These are phyloP conservation scores for Aspergillus cejpii DNA, from an alignment of 2,329 filamentous ascomycete species.

Conservation along the genomic window DNA sequence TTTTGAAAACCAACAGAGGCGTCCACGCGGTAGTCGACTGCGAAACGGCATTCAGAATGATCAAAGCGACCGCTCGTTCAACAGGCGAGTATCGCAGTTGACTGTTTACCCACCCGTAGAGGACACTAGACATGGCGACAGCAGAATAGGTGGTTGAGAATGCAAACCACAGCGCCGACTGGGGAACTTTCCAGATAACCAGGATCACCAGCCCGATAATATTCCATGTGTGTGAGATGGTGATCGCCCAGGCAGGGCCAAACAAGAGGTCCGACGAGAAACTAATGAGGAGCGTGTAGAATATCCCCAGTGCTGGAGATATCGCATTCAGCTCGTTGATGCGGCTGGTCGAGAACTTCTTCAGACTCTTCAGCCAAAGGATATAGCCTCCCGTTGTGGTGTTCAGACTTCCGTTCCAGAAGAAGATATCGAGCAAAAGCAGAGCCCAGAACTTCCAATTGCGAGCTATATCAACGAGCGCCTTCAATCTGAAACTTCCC, in stretches of 20 bases:
- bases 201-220: constrained; percentile 50
- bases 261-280: constrained; percentile 51
- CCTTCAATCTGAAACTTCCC: constrained; percentile 23
- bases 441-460: constrained; percentile 49
- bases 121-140: constrained; percentile 49
- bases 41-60: constrained; percentile 49
- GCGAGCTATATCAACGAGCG: constrained; percentile 30
- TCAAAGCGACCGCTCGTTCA: constrained; percentile 46
- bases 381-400: constrained; percentile 47
- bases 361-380: constrained; percentile 53
- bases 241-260: constrained; percentile 52
- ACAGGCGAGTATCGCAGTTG: constrained; percentile 37
- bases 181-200: constrained; percentile 51
- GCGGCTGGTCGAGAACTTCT: constrained; percentile 42
- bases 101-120: constrained; percentile 53
- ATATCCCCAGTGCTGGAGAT: constrained; percentile 51
- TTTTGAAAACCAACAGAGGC: constrained; percentile 47
- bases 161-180: constrained; percentile 50
- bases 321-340: constrained; percentile 50
- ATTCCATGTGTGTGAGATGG: constrained; percentile 47
- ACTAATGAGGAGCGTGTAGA: constrained; percentile 50
- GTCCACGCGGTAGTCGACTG: constrained; percentile 54
- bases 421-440: constrained; percentile 48
- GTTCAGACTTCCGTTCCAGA: constrained; percentile 51
- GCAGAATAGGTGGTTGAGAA: constrained; percentile 48